phyloP scores from a whole-genome alignment of 2,329 filamentous ascomycete species.

The Diaporthe helianthi region DNA sequence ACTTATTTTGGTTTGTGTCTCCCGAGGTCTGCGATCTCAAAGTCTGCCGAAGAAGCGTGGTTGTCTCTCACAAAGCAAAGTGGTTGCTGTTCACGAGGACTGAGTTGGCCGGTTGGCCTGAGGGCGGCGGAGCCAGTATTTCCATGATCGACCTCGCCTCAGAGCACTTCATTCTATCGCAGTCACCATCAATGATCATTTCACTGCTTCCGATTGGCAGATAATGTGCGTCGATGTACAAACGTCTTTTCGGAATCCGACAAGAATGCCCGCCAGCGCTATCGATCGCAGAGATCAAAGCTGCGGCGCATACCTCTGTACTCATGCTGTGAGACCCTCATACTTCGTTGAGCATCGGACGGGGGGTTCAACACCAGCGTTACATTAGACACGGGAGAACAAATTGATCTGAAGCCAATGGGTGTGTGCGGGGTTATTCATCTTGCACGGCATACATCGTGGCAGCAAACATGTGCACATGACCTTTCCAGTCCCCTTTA shows the following conservation, averaged over 20 bases:
- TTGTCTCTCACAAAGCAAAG: not conserved
- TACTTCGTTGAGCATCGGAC: not conserved
- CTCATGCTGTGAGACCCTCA: constrained; percentile 18
- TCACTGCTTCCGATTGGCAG: not conserved
- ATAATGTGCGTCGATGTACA: not conserved
- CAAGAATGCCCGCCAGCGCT: not conserved
- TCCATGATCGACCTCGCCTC: constrained; percentile 9
- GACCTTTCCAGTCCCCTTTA: constrained; percentile 2
- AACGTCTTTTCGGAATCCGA: not conserved
- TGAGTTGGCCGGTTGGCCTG: not conserved
- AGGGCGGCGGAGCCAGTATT: not conserved
- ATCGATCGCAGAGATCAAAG: not conserved
- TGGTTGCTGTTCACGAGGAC: too few species aligned
- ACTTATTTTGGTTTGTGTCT: not conserved
- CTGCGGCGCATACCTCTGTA: not conserved
- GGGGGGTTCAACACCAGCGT: constrained; percentile 6
- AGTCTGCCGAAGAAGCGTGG: not conserved
- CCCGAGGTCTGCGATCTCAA: not conserved
- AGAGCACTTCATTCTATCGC: not conserved
- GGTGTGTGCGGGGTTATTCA: not conserved
- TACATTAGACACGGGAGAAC: constrained; percentile 8
- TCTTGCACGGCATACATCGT: constrained; percentile 3
- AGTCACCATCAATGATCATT: not conserved
- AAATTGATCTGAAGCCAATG: not conserved
- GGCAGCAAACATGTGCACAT: constrained; percentile 24